Percentiles rank a stretch among this genome's conserved stretches.
Evolutionary conservation across 2,329 filamentous ascomycete species (phyloP).

Genomic region (Sarocladiaceae sp.): DNA sequence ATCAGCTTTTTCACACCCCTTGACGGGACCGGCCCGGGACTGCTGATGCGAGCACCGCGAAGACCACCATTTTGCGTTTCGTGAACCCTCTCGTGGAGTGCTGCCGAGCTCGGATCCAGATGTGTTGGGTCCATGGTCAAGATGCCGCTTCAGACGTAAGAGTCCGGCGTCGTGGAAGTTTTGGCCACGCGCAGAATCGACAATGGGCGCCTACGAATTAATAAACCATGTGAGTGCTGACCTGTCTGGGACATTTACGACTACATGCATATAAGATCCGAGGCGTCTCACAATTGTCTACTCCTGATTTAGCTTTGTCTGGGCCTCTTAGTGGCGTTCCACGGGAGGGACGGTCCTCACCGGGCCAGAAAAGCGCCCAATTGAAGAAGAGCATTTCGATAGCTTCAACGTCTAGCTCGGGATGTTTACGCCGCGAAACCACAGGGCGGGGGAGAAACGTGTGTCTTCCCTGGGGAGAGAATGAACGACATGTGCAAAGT

Average conservation of each 20-base stretch:
- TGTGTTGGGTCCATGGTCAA: slow-evolving; percentile 8
- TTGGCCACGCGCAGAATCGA: too few relatives aligned
- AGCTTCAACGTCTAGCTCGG: not conserved
- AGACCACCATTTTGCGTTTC: not conserved
- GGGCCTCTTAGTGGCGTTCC: not conserved
- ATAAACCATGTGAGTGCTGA: not conserved
- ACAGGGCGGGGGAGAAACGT: too few relatives aligned
- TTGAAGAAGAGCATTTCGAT: not conserved
- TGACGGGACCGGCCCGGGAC: not conserved
- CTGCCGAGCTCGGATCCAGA: slow-evolving; percentile 6
- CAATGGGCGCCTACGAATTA: too few relatives aligned
- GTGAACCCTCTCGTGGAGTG: not conserved
- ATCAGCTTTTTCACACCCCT: slow-evolving; percentile 43
- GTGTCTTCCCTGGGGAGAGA: too few relatives aligned
- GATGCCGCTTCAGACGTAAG: too few relatives aligned
- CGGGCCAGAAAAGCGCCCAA: not conserved
- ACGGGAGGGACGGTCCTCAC: slow-evolving; percentile 5
- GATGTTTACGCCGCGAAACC: too few relatives aligned
- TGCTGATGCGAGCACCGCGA: not conserved
- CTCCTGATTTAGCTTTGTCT: slow-evolving; percentile 1
- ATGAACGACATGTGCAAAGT: not conserved
- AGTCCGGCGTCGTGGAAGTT: too few relatives aligned
- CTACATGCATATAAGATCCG: not conserved
- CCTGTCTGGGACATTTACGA: not conserved
- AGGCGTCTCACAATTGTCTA: not conserved